Evolutionary conservation across 2,329 filamentous ascomycete species (phyloP), one percentile per base, ranked within the genome.

Genomic region (Trichoderma atroviride): DNA sequence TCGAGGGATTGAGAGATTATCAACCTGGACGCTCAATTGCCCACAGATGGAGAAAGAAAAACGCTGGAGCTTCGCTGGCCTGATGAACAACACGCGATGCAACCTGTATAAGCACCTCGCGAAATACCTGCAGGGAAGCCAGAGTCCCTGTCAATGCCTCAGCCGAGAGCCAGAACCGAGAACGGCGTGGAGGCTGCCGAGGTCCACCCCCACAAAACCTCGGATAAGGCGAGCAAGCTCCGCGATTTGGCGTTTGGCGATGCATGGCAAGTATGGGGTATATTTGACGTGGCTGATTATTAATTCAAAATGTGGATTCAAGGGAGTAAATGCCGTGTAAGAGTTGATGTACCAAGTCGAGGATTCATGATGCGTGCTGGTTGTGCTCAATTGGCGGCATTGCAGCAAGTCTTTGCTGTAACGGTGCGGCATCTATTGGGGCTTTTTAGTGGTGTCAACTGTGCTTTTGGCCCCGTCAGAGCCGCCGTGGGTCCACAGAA

Each of bases 201-300:
- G 63, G 63, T 67, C 63, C 63, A 59, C 63, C 63, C 63, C 63
- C 63, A 67, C 63, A 67, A 59, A 58, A 67, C 63, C 63, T 67
- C 63, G 63, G 63, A 67, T 67, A 52, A 40, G 52, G 63, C 40
- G 24, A 5, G 29, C 13, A 35, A 43, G 47, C 60, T 63, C 60
- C 60, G 37, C 47, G 61, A 7, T 64, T 40, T 61, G 24, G 13
- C n/a, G 7, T 50, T 50, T 22, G 47, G 47, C 47, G 47, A 22
- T 5, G 40, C 40, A 19, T 43, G 37, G 14, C 16, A 43, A 4
- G 10, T 22, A 50, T 50, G 47, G 47, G 19, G 47, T 13, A 50
- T 10, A 22, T 50, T 6, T 50, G 29, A 9, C 52, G 22, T 33
- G 33, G 11, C 6, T 64, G 50, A 37, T 64, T 55, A 37, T 55